A percentile compares a stretch with the other conserved stretches of the same genome.
phyloP scores from a whole-genome alignment of 306 rosid species.

The Inga oerstediana region DNA sequence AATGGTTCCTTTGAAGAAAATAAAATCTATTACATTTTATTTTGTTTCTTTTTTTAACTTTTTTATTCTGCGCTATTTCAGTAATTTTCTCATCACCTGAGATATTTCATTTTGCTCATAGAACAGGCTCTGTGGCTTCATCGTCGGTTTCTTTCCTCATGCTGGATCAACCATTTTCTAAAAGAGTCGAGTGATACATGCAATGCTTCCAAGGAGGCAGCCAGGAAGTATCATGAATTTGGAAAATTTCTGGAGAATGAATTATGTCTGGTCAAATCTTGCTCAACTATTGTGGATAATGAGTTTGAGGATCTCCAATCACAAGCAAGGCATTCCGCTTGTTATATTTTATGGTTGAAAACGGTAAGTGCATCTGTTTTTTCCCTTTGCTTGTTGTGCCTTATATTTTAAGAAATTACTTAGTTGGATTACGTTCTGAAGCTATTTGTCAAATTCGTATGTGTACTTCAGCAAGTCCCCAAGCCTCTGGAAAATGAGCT shows the following conservation, averaged over 20 bases:
- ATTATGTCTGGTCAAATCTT: constrained; percentile 52
- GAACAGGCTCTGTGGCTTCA: constrained; percentile 94
- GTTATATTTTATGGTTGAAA: constrained; percentile 69
- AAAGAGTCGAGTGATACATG: constrained; percentile 28
- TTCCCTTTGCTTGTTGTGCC: not conserved
- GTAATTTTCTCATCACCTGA: not conserved
- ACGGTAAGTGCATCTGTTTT: constrained; percentile 42
- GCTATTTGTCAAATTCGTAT: constrained; percentile 26
- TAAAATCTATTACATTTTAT: not conserved
- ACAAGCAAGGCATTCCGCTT: constrained; percentile 61
- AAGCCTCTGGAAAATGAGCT: constrained; percentile 41
- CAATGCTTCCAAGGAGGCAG: constrained; percentile 36
- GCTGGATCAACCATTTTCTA: constrained; percentile 57
- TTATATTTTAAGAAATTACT: constrained; percentile 5
- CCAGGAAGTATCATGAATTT: constrained; percentile 33
- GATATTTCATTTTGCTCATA: constrained; percentile 19
- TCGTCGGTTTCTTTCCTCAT: constrained; percentile 74
- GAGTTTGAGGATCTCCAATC: constrained; percentile 71
- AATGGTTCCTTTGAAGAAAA: not conserved
- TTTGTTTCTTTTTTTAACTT: not conserved
- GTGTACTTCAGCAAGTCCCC: constrained; percentile 61
- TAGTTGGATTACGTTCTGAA: constrained; percentile 31
- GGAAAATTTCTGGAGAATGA: constrained; percentile 56
- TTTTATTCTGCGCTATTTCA: not conserved
- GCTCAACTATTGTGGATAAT: constrained; percentile 53